Conservation (phyloP, 805 yeast genomes). For the Tetrapisispora namnaoensis region DNA sequence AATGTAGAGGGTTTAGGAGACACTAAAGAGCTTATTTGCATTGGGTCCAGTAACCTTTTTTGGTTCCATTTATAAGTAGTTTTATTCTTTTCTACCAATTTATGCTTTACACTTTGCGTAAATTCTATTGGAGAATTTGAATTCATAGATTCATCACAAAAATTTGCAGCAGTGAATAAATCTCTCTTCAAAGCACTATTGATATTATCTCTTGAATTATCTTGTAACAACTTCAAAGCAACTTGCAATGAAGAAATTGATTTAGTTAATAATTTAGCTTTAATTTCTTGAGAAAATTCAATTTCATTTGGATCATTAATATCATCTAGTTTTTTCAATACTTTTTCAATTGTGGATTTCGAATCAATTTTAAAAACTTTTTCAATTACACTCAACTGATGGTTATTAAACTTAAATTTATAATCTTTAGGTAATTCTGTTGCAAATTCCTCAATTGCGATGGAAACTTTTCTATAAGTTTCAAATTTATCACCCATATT, state of each 20-base stretch:
- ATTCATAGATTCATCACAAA: constrained; percentile 33
- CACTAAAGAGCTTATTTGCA: constrained; percentile 14
- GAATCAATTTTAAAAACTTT: constrained; percentile 46
- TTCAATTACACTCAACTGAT: constrained; percentile 57
- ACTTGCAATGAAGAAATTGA: constrained; percentile 75
- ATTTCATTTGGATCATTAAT: constrained; percentile 45
- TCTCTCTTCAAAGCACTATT: constrained; percentile 63
- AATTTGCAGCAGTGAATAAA: constrained; percentile 63
- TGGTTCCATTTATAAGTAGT: constrained; percentile 43
- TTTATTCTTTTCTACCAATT: constrained; percentile 48
- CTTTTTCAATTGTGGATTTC: constrained; percentile 37
- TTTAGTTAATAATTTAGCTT: constrained; percentile 48
- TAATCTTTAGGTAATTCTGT: constrained; percentile 56
- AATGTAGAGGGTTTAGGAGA: constrained; percentile 28
- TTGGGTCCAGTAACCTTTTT: constrained; percentile 17
- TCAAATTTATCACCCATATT: constrained; percentile 19
- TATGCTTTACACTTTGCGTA: constrained; percentile 56
- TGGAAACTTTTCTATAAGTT: constrained; percentile 43
- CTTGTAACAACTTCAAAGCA: constrained; percentile 55
- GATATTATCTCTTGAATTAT: constrained; percentile 49
- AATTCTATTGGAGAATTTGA: constrained; percentile 41
- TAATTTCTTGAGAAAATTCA: constrained; percentile 54
- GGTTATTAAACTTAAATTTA: constrained; percentile 45
- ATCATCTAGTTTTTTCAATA: constrained; percentile 42
- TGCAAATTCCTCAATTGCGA: constrained; percentile 69